Base-by-base conservation (phyloP, 2,329 filamentous ascomycete species). In the Apiospora koreana region DNA sequence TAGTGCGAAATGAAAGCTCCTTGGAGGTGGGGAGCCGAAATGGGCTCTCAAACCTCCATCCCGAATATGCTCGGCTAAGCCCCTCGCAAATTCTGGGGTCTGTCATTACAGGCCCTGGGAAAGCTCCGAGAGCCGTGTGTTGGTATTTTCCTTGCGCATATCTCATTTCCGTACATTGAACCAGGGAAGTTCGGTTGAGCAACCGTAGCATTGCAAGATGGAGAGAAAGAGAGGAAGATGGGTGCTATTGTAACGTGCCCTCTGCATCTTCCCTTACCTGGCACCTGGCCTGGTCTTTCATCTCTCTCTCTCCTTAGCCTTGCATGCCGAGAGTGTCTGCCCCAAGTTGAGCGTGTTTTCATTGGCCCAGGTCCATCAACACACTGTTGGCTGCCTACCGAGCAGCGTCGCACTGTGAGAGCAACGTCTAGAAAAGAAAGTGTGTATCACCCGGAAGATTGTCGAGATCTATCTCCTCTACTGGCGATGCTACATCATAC, bases 401-500 rank as follows among this genome's bases (percentile, higher is more conserved):
- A 38, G 18, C 54, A 62, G 54, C 54, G 54, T 62, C 54, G 54
- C 54, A 62, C 54, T 62, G 54, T 62, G 54, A 21, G 54, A n/a
- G 54, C 54, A 5, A 62, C 28, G 50, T 35, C 50, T 28, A 62
- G 54, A n/a, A 38, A n/a, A 16, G 38, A 38, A 21, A 62, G 54
- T 38, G 54, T 62, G 54, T 62, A 62, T n/a, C 31, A 23, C 21
- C 54, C 54, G 31, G 54, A 62, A 62, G 54, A 62, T 62, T 62
- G 54, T 62, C 54, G 54, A 62, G 54, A 62, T 62, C 54, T 62
- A 62, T 62, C 54, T 38, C 54, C 54, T 62, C 28, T 38, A 62
- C 28, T 38, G 54, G 18, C 28, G 54, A 62, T 62, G 31, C 28
- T 62, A 62, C 54, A 62, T 62, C 54, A 62, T 38, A n/a, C 54